A percentile compares a stretch with the other conserved stretches of the same genome.
phyloP scores from a whole-genome alignment of 139 green algal species.

The Desmodesmus armatus region DNA sequence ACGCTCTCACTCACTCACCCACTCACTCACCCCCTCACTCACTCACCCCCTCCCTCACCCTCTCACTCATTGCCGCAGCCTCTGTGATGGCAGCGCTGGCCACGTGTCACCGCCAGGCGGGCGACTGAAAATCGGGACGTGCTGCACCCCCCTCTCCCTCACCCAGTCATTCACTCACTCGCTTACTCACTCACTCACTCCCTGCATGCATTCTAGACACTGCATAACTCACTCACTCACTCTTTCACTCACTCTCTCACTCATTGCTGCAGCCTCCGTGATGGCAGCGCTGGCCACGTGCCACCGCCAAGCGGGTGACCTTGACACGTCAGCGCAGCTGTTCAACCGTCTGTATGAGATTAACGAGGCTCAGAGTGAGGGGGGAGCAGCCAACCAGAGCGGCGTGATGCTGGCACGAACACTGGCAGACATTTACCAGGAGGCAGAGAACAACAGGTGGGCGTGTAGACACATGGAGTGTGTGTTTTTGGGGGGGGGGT shows the following conservation, averaged over 20 bases:
- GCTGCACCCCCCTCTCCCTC: too few species aligned
- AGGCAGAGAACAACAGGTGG: slow-evolving; percentile 21
- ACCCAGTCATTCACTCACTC: too few species aligned
- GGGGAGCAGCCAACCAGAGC: slow-evolving; percentile 35
- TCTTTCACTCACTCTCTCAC: too few species aligned
- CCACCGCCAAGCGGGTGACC: slow-evolving; percentile 30
- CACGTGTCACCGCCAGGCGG: slow-evolving; percentile 30
- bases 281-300: slow-evolving; percentile 43
- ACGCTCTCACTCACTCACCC: neutral
- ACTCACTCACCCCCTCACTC: neutral
- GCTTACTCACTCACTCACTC: too few species aligned
- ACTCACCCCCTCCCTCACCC: neutral
- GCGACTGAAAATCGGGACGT: too few species aligned
- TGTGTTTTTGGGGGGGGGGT: neutral
- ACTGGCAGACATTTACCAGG: slow-evolving; percentile 25
- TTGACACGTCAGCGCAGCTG: neutral
- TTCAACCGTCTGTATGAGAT: slow-evolving; percentile 41
- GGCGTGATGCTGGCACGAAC: slow-evolving; percentile 48
- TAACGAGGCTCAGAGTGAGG: slow-evolving; percentile 28
- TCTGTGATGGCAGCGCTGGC: slow-evolving; percentile 36
- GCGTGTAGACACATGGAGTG: too few species aligned
- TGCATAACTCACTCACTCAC: too few species aligned
- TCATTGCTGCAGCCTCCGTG: neutral
- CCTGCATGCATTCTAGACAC: too few species aligned
- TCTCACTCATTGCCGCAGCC: neutral